Evolutionary conservation across 2,329 filamentous ascomycete genomes (phyloP).

Genomic region (Hypoxylon sp.): DNA sequence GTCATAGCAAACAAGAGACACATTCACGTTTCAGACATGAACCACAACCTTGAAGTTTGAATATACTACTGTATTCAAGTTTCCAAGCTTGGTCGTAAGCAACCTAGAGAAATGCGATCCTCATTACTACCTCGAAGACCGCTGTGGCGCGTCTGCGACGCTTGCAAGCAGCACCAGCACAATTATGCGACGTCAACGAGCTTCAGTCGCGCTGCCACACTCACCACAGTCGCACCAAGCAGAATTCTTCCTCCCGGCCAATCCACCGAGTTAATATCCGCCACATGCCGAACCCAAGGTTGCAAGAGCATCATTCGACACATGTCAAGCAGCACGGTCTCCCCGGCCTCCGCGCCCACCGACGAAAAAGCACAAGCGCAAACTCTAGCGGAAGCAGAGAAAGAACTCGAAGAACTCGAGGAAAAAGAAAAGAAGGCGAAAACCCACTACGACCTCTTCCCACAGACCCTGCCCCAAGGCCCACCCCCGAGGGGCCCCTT

Average conservation of each 20-base stretch:
- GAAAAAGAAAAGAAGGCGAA: constrained; percentile 44
- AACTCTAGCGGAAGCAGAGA: background rate
- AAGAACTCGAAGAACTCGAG: constrained; percentile 5
- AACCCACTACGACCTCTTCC: constrained; percentile 92
- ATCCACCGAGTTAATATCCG: background rate
- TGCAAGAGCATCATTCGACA: constrained; percentile 1
- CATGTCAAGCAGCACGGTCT: constrained; percentile 27
- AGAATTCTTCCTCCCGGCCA: background rate
- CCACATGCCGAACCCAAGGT: background rate
- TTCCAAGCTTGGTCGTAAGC: background rate
- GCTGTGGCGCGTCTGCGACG: constrained; percentile 50
- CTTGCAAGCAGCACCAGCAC: constrained; percentile 48
- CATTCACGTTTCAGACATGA: background rate
- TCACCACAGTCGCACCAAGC: background rate
- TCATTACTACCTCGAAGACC: constrained; percentile 44
- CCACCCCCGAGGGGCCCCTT: constrained; percentile 86
- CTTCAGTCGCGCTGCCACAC: constrained; percentile 16
- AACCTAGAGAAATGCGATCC: constrained; percentile 45
- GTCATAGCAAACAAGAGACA: constrained; percentile 1
- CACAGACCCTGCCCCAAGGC: constrained; percentile 79
- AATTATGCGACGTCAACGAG: constrained; percentile 17
- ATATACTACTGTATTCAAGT: background rate
- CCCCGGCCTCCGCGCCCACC: background rate
- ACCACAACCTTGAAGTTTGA: background rate
- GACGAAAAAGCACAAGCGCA: background rate